phyloP scores from a whole-genome alignment of 352 stramenopile genomes.

The Phytophthora nicotianae region DNA sequence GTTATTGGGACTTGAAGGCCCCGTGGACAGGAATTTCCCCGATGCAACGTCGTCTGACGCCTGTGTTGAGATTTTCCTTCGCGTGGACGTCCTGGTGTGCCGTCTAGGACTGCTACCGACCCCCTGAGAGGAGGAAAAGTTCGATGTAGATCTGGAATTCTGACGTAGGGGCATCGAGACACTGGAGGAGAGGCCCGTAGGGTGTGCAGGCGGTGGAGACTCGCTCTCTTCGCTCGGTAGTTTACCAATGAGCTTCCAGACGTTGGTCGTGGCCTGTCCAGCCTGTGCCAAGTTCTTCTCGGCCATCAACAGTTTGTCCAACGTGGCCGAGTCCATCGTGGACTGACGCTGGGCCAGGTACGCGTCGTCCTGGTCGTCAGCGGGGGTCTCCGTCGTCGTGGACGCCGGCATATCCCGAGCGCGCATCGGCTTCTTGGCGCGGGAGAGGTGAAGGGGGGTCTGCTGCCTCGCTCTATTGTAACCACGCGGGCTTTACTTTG shows the following conservation, averaged over 20 bases:
- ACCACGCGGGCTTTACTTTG: constrained; percentile 8
- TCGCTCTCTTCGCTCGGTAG: constrained; percentile 41
- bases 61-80: constrained; percentile 25
- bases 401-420: constrained; percentile 19
- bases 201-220: constrained; percentile 12
- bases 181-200: constrained; percentile 12
- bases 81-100: constrained; percentile 6
- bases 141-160: constrained; percentile 8
- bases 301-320: constrained; percentile 81
- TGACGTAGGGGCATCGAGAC: constrained; percentile 16
- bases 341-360: constrained; percentile 72
- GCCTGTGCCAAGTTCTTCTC: constrained; percentile 85
- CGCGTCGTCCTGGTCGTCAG: constrained; percentile 49
- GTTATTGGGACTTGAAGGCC: constrained; percentile 11
- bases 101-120: constrained; percentile 15
- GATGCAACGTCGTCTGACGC: constrained; percentile 14
- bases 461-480: constrained; percentile 3
- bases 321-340: constrained; percentile 82
- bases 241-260: constrained; percentile 82
- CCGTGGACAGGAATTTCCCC: constrained; percentile 21
- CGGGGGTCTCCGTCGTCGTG: constrained; percentile 20
- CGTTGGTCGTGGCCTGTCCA: constrained; percentile 79
- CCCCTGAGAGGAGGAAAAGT: constrained; percentile 25
- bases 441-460: constrained; percentile 15
- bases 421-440: constrained; percentile 19